Evolutionary conservation across 306 rosid genomes (phyloP).

Genomic region (Cercis canadensis): DNA sequence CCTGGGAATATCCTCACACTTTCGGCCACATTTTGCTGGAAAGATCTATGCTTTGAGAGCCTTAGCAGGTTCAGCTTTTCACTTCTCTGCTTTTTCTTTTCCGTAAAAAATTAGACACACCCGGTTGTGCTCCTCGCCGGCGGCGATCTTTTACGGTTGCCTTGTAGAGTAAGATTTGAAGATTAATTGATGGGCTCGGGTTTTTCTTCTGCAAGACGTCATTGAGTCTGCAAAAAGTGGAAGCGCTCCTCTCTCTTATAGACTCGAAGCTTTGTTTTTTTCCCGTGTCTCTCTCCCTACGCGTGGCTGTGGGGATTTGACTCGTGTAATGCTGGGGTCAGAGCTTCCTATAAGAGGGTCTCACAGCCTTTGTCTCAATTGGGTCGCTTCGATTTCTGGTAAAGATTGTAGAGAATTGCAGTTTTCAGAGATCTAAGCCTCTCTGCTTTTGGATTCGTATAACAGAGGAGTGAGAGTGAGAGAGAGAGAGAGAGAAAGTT

Average conservation of each 20-base stretch:
- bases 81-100: not conserved
- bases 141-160: slow-evolving; percentile 16
- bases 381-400: slow-evolving; percentile 54
- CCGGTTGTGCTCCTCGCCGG: slow-evolving; percentile 20
- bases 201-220: slow-evolving; percentile 51
- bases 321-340: slow-evolving; percentile 65
- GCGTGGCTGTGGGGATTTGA: slow-evolving; percentile 44
- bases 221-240: slow-evolving; percentile 40
- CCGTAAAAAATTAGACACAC: not conserved
- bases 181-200: slow-evolving; percentile 32
- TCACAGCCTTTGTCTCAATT: slow-evolving; percentile 48
- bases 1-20: slow-evolving; percentile 5
- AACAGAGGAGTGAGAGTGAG: slow-evolving; percentile 29
- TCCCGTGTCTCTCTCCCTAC: slow-evolving; percentile 16
- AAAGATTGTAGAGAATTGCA: slow-evolving; percentile 46
- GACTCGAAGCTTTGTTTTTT: slow-evolving; percentile 25
- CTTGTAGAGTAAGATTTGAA: slow-evolving; percentile 38
- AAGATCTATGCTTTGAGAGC: slow-evolving; percentile 56
- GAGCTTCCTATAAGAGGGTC: slow-evolving; percentile 45
- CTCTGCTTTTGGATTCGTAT: slow-evolving; percentile 15
- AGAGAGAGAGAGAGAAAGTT: not conserved
- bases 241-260: slow-evolving; percentile 17
- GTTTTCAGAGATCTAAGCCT: slow-evolving; percentile 58
- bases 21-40: slow-evolving; percentile 46
- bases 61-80: slow-evolving; percentile 23